These are phyloP conservation scores for Gynandropsis gynandra DNA, from an alignment of 345 rosid species.

Conservation along the genomic window DNA sequence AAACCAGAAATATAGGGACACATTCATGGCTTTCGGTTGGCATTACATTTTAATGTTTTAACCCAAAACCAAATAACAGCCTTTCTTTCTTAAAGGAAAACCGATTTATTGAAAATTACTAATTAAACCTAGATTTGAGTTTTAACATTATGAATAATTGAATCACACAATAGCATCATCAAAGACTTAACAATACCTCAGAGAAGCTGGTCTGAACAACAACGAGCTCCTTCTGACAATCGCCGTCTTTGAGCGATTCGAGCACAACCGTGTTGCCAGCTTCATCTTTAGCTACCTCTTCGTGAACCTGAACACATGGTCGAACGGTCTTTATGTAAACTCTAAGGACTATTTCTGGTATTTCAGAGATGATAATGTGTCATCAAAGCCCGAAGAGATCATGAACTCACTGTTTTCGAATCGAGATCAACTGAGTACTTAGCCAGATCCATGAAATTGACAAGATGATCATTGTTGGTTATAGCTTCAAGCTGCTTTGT, in stretches of 20 bases:
- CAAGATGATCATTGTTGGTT: conserved; percentile 68
- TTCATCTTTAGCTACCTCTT: conserved; percentile 96
- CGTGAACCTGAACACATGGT: conserved; percentile 93
- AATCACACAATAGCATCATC: no score
- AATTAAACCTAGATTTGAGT: no score
- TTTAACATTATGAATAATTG: conserved; percentile 3
- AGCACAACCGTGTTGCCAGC: conserved; percentile 83
- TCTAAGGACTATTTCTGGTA: conserved; percentile 72
- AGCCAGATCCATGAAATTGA: conserved; percentile 71
- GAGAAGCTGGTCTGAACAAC: conserved; percentile 87
- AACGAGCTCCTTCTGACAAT: conserved; percentile 73
- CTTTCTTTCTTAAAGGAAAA: no score
- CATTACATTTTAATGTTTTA: no score
- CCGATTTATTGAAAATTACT: no score
- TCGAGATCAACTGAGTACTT: conserved; percentile 86
- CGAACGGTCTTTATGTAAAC: conserved; percentile 85
- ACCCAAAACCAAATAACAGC: no score
- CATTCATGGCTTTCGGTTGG: no score
- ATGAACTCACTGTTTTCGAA: conserved; percentile 89
- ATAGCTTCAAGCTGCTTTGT: conserved; percentile 39
- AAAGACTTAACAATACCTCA: no score
- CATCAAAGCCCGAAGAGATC: conserved; percentile 82
- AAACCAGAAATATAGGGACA: no score
- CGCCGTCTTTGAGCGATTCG: conserved; percentile 97
- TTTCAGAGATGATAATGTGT: conserved; percentile 59